Evolutionary conservation across 176 grass and related monocot species (phyloP).

Genomic region (Oryza meyeriana): DNA sequence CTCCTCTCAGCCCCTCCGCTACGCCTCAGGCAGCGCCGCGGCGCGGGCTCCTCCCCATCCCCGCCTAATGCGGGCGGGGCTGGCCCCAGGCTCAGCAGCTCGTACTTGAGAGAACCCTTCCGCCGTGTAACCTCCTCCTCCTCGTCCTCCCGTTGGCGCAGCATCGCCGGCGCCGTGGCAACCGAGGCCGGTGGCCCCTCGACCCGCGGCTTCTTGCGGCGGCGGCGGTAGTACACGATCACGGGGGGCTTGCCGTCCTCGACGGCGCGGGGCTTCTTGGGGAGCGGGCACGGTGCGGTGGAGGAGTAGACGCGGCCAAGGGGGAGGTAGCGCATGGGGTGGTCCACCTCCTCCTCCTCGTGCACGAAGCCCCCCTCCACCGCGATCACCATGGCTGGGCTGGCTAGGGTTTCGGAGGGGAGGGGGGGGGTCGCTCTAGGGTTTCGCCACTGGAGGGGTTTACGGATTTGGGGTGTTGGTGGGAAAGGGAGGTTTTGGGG

Average conservation of each 20-base stretch:
- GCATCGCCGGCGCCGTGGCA: conserved; percentile 1
- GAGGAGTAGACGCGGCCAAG: conserved; percentile 84
- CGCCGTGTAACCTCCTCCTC: conserved; percentile 30
- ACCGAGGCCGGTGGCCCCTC: conserved; percentile 8
- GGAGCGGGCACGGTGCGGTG: conserved; percentile 39
- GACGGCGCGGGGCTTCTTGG: conserved; percentile 37
- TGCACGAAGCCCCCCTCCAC: conserved; percentile 56
- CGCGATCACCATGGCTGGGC: conserved; percentile 60
- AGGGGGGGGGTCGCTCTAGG: conserved; percentile 18
- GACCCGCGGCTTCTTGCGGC: conserved; percentile 39
- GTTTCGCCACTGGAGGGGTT: conserved; percentile 17
- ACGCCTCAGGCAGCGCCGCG: conserved; percentile 22
- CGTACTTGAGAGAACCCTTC: conserved; percentile 42
- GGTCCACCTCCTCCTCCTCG: conserved; percentile 35
- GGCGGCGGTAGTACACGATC: conserved; percentile 47
- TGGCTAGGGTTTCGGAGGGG: conserved; percentile 29
- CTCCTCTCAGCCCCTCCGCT: conserved; percentile 16
- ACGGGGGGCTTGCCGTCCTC: conserved; percentile 13
- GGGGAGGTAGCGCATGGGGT: conserved; percentile 67
- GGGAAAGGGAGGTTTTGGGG: not conserved
- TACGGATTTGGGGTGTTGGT: conserved; percentile 22
- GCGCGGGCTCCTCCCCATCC: not conserved
- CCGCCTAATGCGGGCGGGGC: conserved; percentile 33
- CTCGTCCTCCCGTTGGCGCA: not conserved
- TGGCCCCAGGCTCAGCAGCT: conserved; percentile 42